Conservation (phyloP, 345 rosid species). For the Lepidium africanum region DNA sequence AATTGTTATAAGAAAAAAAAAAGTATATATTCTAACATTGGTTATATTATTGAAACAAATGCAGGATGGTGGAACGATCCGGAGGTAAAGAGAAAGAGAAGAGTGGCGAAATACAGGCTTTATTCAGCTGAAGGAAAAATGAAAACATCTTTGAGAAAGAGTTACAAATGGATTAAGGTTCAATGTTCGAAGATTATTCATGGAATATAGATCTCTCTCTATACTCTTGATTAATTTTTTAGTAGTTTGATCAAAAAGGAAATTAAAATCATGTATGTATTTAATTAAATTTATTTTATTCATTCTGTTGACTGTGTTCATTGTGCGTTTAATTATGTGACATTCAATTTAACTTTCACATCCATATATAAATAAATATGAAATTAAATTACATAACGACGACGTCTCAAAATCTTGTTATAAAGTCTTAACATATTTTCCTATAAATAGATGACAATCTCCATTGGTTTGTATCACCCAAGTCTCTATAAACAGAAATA, state of each 20-base stretch:
- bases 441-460: conserved; percentile 6
- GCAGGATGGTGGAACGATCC: conserved; percentile 41
- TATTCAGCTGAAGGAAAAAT: conserved; percentile 44
- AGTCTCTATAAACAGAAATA: background rate
- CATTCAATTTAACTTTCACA: background rate
- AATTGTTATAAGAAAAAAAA: too few species aligned
- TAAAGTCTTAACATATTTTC: background rate
- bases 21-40: background rate
- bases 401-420: background rate
- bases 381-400: background rate
- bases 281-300: background rate
- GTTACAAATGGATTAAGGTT: conserved; percentile 45
- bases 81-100: conserved; percentile 38
- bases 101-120: conserved; percentile 45
- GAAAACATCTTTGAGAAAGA: conserved; percentile 36
- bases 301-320: background rate
- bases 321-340: background rate
- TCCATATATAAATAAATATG: background rate
- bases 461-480: background rate
- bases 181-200: conserved; percentile 36
- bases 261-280: background rate
- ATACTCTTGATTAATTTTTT: background rate
- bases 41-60: background rate
- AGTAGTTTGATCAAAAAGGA: background rate
- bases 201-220: conserved; percentile 15